phyloP scores from a whole-genome alignment of 495 filamentous ascomycete genomes.

The Aspergillus panamensis region DNA sequence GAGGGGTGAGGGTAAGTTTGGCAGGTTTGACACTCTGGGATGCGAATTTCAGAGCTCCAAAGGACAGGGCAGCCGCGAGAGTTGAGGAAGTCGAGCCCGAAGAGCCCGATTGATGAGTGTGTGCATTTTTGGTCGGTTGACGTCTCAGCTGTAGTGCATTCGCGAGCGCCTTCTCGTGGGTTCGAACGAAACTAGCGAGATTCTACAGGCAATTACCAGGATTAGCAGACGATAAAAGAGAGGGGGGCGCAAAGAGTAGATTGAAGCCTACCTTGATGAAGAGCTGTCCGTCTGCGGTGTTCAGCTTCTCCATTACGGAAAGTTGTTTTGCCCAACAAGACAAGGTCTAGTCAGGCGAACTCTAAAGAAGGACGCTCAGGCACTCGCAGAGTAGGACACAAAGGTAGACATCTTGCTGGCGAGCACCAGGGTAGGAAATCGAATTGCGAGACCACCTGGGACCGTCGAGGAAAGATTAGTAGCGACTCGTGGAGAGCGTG shows the following conservation, averaged over 20 bases:
- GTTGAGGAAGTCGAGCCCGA: conserved; percentile 58
- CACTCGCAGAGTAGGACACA: conserved; percentile 25
- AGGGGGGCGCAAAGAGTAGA: conserved; percentile 24
- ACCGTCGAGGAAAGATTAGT: conserved; percentile 9
- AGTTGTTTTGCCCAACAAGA: conserved; percentile 25
- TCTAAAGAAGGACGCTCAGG: conserved; percentile 40
- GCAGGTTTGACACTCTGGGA: conserved; percentile 81
- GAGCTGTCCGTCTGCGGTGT: conserved; percentile 80
- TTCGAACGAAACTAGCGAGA: conserved; percentile 91
- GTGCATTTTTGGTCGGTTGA: conserved; percentile 63
- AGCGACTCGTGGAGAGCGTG: neutral
- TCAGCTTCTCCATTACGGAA: conserved; percentile 49
- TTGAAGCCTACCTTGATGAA: conserved; percentile 67
- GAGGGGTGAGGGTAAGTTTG: conserved; percentile 91
- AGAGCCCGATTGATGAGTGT: conserved; percentile 49
- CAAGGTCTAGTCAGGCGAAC: conserved; percentile 31
- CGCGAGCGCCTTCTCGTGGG: conserved; percentile 93
- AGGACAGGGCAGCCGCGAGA: conserved; percentile 78
- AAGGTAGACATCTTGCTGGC: conserved; percentile 43
- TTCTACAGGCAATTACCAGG: conserved; percentile 53
- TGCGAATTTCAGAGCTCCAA: conserved; percentile 77
- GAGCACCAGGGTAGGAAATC: conserved; percentile 21
- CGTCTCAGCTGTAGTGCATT: conserved; percentile 86
- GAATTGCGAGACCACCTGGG: conserved; percentile 14
- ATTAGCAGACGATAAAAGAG: neutral